These are phyloP conservation scores for Fomitiporia mediterranea DNA, from an alignment of 1,284 basidiomycete genomes.

Conservation along the genomic window DNA sequence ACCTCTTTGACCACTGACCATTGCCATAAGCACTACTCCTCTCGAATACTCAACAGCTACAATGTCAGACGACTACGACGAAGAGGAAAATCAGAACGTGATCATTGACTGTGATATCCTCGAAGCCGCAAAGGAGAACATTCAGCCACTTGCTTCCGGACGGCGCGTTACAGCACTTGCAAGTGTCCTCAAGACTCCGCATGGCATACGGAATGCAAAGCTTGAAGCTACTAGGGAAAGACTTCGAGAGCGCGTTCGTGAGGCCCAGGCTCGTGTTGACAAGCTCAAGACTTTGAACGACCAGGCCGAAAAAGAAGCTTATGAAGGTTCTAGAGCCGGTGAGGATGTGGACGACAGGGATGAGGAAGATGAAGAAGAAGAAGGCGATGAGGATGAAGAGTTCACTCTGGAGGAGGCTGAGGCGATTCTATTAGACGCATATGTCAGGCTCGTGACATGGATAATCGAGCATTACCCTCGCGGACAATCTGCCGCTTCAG, in stretches of 20 bases:
- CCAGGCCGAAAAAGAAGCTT: slow-evolving; percentile 23
- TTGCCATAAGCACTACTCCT: too few species aligned
- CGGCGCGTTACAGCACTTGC: slow-evolving; percentile 71
- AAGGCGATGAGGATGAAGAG: slow-evolving; percentile 35
- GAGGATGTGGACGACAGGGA: slow-evolving; percentile 16
- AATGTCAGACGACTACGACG: slow-evolving; percentile 11
- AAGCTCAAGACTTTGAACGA: slow-evolving; percentile 22
- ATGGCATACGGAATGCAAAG: slow-evolving; percentile 64
- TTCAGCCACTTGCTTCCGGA: slow-evolving; percentile 70
- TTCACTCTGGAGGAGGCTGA: slow-evolving; percentile 30
- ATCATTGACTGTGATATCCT: slow-evolving; percentile 75
- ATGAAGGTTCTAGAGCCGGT: slow-evolving; percentile 30
- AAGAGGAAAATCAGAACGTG: slow-evolving; percentile 12
- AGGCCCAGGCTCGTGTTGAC: slow-evolving; percentile 39
- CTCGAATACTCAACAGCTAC: background rate
- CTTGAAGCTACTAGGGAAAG: slow-evolving; percentile 57
- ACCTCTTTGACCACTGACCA: too few species aligned
- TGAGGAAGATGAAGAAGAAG: slow-evolving; percentile 40
- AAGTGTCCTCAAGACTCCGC: slow-evolving; percentile 65
- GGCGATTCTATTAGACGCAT: slow-evolving; percentile 42
- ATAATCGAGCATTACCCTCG: slow-evolving; percentile 66
- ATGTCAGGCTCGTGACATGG: slow-evolving; percentile 63
- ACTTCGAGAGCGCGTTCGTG: slow-evolving; percentile 48
- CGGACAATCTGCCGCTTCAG: slow-evolving; percentile 64
- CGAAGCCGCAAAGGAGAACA: slow-evolving; percentile 81